Base-by-base conservation (phyloP, 768 basidiomycete genomes). In the Cubamyces lactineus region DNA sequence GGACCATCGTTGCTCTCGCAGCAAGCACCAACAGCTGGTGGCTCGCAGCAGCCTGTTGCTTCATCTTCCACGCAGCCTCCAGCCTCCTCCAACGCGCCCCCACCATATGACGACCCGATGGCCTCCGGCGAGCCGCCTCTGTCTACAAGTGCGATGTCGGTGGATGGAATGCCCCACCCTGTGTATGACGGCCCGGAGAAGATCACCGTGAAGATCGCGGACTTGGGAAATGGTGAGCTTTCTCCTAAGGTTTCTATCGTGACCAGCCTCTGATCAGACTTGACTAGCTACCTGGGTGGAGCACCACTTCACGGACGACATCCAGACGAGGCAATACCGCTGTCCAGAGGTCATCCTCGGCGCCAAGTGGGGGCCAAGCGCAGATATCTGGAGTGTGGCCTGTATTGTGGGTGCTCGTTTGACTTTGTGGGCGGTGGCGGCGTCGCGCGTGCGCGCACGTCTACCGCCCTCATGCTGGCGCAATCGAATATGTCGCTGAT, bases 191-290 rank as follows among this genome's bases (percentile, higher is more conserved):
- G 73, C 17, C 63, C 68, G 57, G 70, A 92, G 71, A 85, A 86
- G 72, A 97, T 98, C 64, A 98, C 95, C 6, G 97, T 99, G 54
- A 98, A 98, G 82, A 98, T 99, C 71, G 97, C 96, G 30, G 97
- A 99, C 82, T 77, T 99, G 55, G 97, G 97, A 8, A 98, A 98
- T 74, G 94, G 94, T 86, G 71, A 61, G 86, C 76, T 61, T 28
- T 1, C 34, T 42, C 59, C 16, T 47, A 43, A 56, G 24, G 53
- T 57, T 53, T 26, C 41, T 59, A 58, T 34, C 34, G 34, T 34
- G 34, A 43, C 58, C 51, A 13, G 41, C 9, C 2, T 7, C 21
- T 63, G 6, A 60, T 42, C 41, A 23, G 24, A 41, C 40, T 52
- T 51, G 54, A 45, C 67, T 28, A 88, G 91, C 91, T 11, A 93